Evolutionary conservation across 352 stramenopile genomes (phyloP).

Genomic region (Phytophthora cactorum): DNA sequence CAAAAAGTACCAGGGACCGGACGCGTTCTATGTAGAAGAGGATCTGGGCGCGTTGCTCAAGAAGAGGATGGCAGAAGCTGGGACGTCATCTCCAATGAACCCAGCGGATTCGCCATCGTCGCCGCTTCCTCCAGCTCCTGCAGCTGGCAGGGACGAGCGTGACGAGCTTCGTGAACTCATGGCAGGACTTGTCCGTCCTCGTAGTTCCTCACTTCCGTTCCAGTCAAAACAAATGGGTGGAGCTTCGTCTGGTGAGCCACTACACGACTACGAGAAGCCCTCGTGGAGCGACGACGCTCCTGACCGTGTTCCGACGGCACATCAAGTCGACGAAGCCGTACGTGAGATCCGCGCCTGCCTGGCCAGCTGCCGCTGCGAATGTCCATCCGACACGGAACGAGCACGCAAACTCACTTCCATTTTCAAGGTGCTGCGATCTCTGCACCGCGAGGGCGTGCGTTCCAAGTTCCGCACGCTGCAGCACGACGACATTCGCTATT

Average conservation of each 20-base stretch:
- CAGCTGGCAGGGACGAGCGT: conserved; percentile 40
- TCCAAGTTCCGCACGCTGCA: conserved; percentile 73
- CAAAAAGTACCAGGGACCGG: conserved; percentile 31
- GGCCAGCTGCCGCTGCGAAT: conserved; percentile 65
- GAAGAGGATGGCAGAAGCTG: conserved; percentile 30
- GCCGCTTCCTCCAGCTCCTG: conserved; percentile 15
- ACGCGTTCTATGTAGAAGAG: conserved; percentile 48
- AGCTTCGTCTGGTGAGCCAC: conserved; percentile 40
- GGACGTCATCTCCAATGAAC: conserved; percentile 10
- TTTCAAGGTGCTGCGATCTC: conserved; percentile 70
- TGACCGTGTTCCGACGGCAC: conserved; percentile 39
- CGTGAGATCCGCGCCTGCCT: conserved; percentile 61
- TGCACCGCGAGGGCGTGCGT: conserved; percentile 66
- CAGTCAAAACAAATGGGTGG: conserved; percentile 44
- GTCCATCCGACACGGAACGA: conserved; percentile 67
- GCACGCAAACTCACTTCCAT: conserved; percentile 71
- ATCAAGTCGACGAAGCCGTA: conserved; percentile 55
- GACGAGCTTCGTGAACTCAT: conserved; percentile 68
- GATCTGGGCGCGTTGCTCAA: conserved; percentile 41
- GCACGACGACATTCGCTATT: conserved; percentile 78
- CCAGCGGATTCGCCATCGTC: conserved; percentile 24
- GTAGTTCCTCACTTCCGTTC: conserved; percentile 69
- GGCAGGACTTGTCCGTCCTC: conserved; percentile 63
- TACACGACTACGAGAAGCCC: conserved; percentile 42
- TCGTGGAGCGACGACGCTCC: conserved; percentile 67